Base-by-base conservation (phyloP, 2,329 filamentous ascomycete species). In the Venturia nashicola region DNA sequence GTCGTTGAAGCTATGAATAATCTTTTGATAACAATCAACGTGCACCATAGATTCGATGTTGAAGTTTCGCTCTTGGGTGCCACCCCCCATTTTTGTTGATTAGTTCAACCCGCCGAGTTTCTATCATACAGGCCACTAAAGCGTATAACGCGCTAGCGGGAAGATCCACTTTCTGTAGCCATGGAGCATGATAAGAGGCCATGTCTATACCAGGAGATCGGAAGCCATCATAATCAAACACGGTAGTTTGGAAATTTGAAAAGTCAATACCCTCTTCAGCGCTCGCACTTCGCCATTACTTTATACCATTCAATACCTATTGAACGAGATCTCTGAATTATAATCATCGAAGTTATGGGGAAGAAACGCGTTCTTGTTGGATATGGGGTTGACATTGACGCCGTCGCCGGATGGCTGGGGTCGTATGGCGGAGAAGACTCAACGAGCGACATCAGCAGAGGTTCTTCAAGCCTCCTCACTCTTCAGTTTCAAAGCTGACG, bases 381-480 rank as follows among this genome's bases (percentile, higher is more conserved):
- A 68, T 89, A 89, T 68, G 86, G 86, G 2, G 85, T 90, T 32
- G 88, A 91, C 66, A 86, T 91, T 34, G 87, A 91, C 67, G 87
- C 87, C n/a, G 86, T 90, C 1, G 83, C 87, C 1, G 87, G 88
- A 9, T 91, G 88, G 88, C 77, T 91, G 0, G 88, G 88, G 0
- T 88, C 84, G 0, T 91, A 91, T 69, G 86, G 86, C 18, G 87
- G 88, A 44, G 82, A 90, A 72, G 87, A 91, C 70, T 86, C 82
- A 8, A 84, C 83, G 1, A 88, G 81, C 69, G 88, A 91, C 68
- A 90, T 91, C 67, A 87, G 83, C 70, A 79, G 87, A 79, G 86
- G 86, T 83, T 69, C 66, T 67, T 5, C 42, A 32, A 51, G 16
- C 34, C 23, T 11, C 18, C 5, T 20, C n/a, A 27, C 2, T 27